These are phyloP conservation scores for Oryza glaberrima DNA, from an alignment of 176 grass and related monocot species.

Conservation along the genomic window DNA sequence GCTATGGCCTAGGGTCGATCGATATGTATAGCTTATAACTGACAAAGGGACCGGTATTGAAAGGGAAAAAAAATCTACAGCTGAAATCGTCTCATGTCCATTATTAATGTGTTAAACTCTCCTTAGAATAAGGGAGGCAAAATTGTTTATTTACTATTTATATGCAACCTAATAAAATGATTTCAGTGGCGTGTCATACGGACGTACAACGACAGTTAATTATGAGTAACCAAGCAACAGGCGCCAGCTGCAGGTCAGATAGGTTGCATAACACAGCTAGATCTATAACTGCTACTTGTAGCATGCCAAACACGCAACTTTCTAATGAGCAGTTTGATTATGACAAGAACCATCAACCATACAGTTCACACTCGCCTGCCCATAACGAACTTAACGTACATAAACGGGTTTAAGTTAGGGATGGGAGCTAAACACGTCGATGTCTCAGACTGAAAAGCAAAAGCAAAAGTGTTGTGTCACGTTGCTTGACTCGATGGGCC, in stretches of 20 bases:
- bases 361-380: background rate
- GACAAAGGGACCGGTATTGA: no score
- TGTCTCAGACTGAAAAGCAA: conserved; percentile 24
- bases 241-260: background rate
- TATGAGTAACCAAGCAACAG: background rate
- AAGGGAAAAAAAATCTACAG: no score
- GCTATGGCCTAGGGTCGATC: background rate
- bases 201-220: background rate
- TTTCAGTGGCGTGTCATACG: background rate
- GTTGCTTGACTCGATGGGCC: conserved; percentile 38
- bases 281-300: background rate
- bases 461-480: background rate
- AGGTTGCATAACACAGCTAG: background rate
- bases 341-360: background rate
- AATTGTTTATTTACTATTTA: no score
- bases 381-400: conserved; percentile 30
- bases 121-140: background rate
- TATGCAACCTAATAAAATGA: no score
- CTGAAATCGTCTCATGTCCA: background rate
- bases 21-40: no score
- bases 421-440: conserved; percentile 25
- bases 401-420: background rate
- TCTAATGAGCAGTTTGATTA: background rate
- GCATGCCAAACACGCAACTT: conserved; percentile 43
- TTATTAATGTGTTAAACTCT: background rate